Evolutionary conservation across 352 stramenopile genomes (phyloP).

Genomic region (Phytopythium aichiense): DNA sequence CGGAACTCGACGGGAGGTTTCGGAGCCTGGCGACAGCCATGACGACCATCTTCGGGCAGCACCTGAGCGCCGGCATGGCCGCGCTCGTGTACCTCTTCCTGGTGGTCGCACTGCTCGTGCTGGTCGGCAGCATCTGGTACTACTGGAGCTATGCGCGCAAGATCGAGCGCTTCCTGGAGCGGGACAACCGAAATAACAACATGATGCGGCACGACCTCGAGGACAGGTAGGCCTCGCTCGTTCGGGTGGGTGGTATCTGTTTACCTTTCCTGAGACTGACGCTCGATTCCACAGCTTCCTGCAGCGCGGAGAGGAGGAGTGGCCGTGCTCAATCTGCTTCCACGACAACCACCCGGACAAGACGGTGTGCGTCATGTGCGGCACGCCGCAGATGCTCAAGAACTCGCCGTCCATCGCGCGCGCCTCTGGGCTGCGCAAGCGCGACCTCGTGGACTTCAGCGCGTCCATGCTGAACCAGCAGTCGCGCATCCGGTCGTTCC

Average conservation of each 20-base stretch:
- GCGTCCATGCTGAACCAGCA: conserved; percentile 79
- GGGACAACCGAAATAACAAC: conserved; percentile 87
- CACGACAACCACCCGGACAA: conserved; percentile 86
- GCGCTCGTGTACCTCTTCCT: conserved; percentile 78
- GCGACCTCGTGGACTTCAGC: conserved; percentile 53
- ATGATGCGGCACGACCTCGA: conserved; percentile 87
- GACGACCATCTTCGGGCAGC: conserved; percentile 79
- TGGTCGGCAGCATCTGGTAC: conserved; percentile 77
- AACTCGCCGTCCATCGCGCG: conserved; percentile 56
- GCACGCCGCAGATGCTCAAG: conserved; percentile 64
- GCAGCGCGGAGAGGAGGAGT: conserved; percentile 73
- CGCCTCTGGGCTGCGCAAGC: conserved; percentile 68
- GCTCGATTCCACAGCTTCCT: conserved; percentile 37
- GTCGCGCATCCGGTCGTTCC: conserved; percentile 77
- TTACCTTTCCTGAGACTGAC: background rate
- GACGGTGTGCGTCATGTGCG: conserved; percentile 79
- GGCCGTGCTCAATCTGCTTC: conserved; percentile 86
- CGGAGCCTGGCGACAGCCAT: conserved; percentile 24
- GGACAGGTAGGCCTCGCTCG: conserved; percentile 32
- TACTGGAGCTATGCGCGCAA: conserved; percentile 87
- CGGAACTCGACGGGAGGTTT: background rate
- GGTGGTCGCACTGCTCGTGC: conserved; percentile 57
- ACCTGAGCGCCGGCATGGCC: conserved; percentile 62
- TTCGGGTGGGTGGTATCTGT: too few relatives aligned
- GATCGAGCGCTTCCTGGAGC: conserved; percentile 79